Percentiles rank a stretch among this genome's conserved stretches.
phyloP scores from a whole-genome alignment of 495 filamentous ascomycete genomes.

The Lepraria neglecta region DNA sequence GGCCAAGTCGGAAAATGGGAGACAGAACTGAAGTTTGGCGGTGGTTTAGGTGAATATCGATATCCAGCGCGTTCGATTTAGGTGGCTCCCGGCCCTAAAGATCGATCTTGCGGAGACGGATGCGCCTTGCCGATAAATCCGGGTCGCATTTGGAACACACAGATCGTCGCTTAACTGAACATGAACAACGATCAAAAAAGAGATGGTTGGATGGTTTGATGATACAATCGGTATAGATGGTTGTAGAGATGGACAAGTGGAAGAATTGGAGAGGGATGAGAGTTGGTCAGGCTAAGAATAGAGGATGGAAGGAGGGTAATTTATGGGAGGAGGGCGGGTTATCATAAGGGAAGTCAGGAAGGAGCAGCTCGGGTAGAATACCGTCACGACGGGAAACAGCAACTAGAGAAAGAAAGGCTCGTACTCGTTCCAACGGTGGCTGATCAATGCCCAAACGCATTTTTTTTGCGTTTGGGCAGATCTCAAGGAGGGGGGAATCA shows the following conservation, averaged over 20 bases:
- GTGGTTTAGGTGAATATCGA: background rate
- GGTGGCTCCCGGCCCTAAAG: background rate
- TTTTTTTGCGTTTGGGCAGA: background rate
- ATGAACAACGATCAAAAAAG: no score
- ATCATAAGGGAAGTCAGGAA: background rate
- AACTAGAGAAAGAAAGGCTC: background rate
- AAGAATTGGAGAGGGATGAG: background rate
- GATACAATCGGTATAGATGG: background rate
- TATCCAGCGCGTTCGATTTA: conserved; percentile 4
- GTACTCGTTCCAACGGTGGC: conserved; percentile 1
- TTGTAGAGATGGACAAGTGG: background rate
- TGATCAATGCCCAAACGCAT: no score
- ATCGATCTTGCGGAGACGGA: conserved; percentile 2
- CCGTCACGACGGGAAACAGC: background rate
- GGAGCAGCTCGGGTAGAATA: conserved; percentile 9
- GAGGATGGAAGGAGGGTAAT: background rate
- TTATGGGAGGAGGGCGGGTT: background rate
- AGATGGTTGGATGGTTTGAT: background rate
- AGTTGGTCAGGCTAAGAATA: background rate
- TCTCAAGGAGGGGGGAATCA: background rate
- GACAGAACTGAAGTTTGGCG: background rate
- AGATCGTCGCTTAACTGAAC: no score
- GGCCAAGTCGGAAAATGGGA: background rate
- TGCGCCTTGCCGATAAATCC: background rate
- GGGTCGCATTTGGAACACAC: no score